Conservation (phyloP, 1,284 basidiomycete genomes). For the Fomitiporia mediterranea region DNA sequence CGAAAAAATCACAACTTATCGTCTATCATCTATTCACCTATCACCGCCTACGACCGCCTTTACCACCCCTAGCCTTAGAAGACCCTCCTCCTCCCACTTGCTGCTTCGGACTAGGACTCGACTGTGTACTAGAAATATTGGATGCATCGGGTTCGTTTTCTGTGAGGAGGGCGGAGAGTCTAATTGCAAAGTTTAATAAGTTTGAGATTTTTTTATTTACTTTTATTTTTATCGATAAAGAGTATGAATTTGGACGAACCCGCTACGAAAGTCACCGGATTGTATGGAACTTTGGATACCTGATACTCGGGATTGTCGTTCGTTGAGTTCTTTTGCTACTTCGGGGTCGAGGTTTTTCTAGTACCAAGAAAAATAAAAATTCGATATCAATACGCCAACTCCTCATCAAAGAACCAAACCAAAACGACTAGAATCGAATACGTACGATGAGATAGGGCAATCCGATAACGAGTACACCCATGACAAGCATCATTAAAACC, state of each 20-base stretch:
- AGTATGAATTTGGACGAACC: slow-evolving; percentile 34
- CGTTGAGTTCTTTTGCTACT: slow-evolving; percentile 63
- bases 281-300: slow-evolving; percentile 55
- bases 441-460: slow-evolving; percentile 79
- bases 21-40: neutral
- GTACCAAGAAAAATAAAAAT: neutral
- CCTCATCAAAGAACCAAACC: no score
- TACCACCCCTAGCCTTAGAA: slow-evolving; percentile 4
- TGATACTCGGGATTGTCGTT: slow-evolving; percentile 59
- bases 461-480: slow-evolving; percentile 65
- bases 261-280: slow-evolving; percentile 53
- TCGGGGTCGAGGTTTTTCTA: slow-evolving; percentile 81
- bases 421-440: no score
- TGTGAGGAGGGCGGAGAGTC: slow-evolving; percentile 22
- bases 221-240: no score
- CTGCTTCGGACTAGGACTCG: slow-evolving; percentile 6
- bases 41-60: slow-evolving; percentile 16
- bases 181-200: slow-evolving; percentile 5
- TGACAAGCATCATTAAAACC: slow-evolving; percentile 79
- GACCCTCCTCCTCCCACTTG: neutral
- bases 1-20: neutral
- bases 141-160: slow-evolving; percentile 9
- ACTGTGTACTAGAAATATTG: slow-evolving; percentile 3
- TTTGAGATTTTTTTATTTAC: no score
- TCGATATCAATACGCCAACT: no score